Base-by-base conservation (phyloP, 805 yeast genomes). In the Starmerella gropengiesseri region DNA sequence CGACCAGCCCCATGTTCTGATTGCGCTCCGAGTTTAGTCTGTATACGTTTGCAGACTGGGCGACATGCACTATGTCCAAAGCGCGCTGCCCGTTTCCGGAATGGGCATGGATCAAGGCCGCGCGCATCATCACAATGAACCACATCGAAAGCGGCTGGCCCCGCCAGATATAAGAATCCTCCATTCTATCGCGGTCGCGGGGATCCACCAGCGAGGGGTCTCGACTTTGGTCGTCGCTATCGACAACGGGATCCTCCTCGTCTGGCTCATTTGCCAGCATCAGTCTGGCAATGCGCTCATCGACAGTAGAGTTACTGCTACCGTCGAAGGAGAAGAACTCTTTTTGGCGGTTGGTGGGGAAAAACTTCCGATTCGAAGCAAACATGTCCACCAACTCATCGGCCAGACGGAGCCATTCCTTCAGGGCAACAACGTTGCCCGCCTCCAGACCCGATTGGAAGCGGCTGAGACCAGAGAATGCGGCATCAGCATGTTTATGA, bases 311-410 rank as follows among this genome's bases (percentile, higher is more conserved):
- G 22, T 41, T 34, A 13, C 44, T 38, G 33, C 49, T 47, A 16
- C 50, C 54, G 7, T 40, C 48, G 28, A 46, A 45, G 11, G 44
- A 28, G 14, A 45, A 34, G 31, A 46, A 49, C 16, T 44, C 50
- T 27, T 78, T 75, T 11, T 78, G 78, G 44, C 79, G 72, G 54
- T 84, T 93, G 37, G 76, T 70, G 1, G 87, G 81, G 55, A 83
- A 87, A 50, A 91, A 83, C 53, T 77, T 76, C 48, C 78, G 71
- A 11, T 83, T 85, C 43, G 78, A 73, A 20, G 81, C 75, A 57
- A 91, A 87, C 46, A 82, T 75, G 55, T 86, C 94, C 31, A 89
- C 75, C 39, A 91, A 68, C 51, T 81, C 94, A 2, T 83, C 73
- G 0, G 89, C 95, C 5, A 77, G 65, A 47, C 84, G 83, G 50